Evolutionary conservation across 306 rosid species (phyloP).

Genomic region (Prunus mira): DNA sequence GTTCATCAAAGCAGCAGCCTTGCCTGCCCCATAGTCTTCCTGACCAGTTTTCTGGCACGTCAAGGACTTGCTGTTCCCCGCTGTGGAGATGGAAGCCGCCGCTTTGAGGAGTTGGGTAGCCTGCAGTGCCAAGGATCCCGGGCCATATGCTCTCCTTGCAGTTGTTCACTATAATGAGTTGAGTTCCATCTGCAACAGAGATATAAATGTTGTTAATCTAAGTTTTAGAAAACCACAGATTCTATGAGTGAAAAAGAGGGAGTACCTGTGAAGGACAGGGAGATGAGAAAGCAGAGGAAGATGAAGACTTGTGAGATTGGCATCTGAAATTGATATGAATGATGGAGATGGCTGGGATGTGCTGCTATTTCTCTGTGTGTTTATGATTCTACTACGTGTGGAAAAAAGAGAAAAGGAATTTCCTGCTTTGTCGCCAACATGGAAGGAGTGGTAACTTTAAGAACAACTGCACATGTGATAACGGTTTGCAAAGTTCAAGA

Average conservation of each 20-base stretch:
- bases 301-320: conserved; percentile 21
- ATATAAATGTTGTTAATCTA: background rate
- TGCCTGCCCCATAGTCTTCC: conserved; percentile 80
- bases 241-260: background rate
- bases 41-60: conserved; percentile 57
- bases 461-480: conserved; percentile 7
- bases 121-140: conserved; percentile 56
- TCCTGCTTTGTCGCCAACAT: conserved; percentile 38
- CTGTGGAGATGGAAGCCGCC: conserved; percentile 67
- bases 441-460: background rate
- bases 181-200: conserved; percentile 43
- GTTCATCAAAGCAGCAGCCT: conserved; percentile 50
- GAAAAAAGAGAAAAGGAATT: background rate
- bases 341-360: background rate
- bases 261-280: conserved; percentile 38
- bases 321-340: conserved; percentile 29
- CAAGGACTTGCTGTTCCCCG: conserved; percentile 41
- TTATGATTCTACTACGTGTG: background rate
- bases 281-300: conserved; percentile 32
- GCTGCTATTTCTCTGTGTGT: background rate
- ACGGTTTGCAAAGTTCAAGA: background rate
- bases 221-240: background rate
- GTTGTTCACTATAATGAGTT: conserved; percentile 60
- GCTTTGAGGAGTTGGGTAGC: conserved; percentile 40
- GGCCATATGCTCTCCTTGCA: conserved; percentile 77